Evolutionary conservation across 257 asterid species (phyloP).

Genomic region (Salvia splendens): DNA sequence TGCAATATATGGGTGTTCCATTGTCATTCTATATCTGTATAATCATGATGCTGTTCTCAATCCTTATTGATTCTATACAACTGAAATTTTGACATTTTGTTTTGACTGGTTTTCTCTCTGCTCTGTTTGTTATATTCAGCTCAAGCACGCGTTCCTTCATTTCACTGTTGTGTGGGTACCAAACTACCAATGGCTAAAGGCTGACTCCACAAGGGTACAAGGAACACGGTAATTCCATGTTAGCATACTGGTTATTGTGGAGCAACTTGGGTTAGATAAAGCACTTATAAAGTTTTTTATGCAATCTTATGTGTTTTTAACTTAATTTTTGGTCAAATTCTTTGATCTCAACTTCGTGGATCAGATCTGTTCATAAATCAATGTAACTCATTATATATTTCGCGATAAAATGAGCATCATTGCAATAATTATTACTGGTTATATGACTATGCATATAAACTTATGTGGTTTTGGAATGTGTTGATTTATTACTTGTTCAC

Average conservation of each 20-base stretch:
- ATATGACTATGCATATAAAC: background rate
- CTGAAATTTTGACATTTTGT: slow-evolving; percentile 9
- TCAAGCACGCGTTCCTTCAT: slow-evolving; percentile 69
- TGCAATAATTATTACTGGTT: background rate
- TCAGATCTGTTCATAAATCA: background rate
- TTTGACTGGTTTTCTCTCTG: slow-evolving; percentile 2
- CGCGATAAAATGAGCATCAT: background rate
- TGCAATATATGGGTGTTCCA: background rate
- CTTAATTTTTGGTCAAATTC: background rate
- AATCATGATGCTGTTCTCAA: slow-evolving; percentile 13
- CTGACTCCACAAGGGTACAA: slow-evolving; percentile 78
- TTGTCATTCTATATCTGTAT: background rate
- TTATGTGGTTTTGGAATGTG: background rate
- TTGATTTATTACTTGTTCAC: background rate
- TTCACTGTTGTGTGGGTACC: slow-evolving; percentile 86
- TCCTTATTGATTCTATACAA: background rate
- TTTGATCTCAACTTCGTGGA: background rate
- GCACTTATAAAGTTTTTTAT: background rate
- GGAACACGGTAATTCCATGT: slow-evolving; percentile 61
- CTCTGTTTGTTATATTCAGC: slow-evolving; percentile 8
- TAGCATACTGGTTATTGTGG: slow-evolving; percentile 9
- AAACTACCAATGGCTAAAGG: slow-evolving; percentile 55
- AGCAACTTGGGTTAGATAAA: background rate
- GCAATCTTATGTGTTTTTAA: background rate
- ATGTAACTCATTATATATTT: background rate